Evolutionary conservation across 2,329 filamentous ascomycete species (phyloP).

Genomic region (Penicillium verrucosum): DNA sequence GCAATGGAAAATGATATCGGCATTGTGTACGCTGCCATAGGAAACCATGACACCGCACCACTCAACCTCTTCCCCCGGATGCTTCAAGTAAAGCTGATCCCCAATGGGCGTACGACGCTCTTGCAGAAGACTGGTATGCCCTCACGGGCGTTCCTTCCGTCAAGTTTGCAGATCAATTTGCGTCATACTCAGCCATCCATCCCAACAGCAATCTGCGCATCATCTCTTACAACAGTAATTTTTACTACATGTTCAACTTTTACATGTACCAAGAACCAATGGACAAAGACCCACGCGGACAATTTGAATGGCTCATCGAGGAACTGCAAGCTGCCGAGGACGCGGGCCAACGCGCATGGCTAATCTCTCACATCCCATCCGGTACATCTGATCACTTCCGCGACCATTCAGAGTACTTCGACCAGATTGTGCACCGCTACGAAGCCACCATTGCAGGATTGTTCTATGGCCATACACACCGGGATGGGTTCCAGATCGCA

Average conservation of each 20-base stretch:
- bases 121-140: slow-evolving; percentile 47
- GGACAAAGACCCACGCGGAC: slow-evolving; percentile 51
- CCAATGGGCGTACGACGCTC: slow-evolving; percentile 54
- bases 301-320: slow-evolving; percentile 53
- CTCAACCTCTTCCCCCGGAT: slow-evolving; percentile 50
- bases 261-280: slow-evolving; percentile 53
- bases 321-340: slow-evolving; percentile 55
- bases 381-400: slow-evolving; percentile 53
- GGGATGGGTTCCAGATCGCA: slow-evolving; percentile 55
- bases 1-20: slow-evolving; percentile 45
- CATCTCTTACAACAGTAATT: slow-evolving; percentile 59
- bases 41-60: slow-evolving; percentile 58
- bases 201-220: slow-evolving; percentile 51
- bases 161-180: slow-evolving; percentile 41
- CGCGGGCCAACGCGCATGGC: slow-evolving; percentile 53
- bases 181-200: slow-evolving; percentile 51
- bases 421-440: slow-evolving; percentile 55
- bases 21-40: slow-evolving; percentile 52
- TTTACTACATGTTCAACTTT: slow-evolving; percentile 60
- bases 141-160: slow-evolving; percentile 46
- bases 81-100: slow-evolving; percentile 38
- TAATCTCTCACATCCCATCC: slow-evolving; percentile 58
- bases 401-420: slow-evolving; percentile 52
- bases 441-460: slow-evolving; percentile 53
- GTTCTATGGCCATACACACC: slow-evolving; percentile 59